A percentile compares a stretch with the other conserved stretches of the same genome.
These are phyloP conservation scores for Sanghuangporus baumii DNA, from an alignment of 1,284 basidiomycete genomes.

Conservation along the genomic window DNA sequence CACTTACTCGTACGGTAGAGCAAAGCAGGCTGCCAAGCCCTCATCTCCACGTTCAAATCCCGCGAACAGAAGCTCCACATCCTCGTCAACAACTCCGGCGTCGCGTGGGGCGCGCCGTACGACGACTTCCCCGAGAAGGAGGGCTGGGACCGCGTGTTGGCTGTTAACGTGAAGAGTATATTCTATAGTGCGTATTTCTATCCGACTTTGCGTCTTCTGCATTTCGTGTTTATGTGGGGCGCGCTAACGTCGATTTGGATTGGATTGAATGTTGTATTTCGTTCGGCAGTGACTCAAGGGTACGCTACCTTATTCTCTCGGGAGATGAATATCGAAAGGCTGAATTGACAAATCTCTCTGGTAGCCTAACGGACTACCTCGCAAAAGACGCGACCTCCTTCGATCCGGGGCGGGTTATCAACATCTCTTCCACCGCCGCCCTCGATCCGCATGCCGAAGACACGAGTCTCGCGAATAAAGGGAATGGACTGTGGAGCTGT, in stretches of 20 bases:
- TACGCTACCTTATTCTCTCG: slow-evolving; percentile 25
- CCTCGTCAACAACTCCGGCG: slow-evolving; percentile 77
- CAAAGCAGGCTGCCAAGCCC: slow-evolving; percentile 76
- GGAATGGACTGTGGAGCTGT: slow-evolving; percentile 80
- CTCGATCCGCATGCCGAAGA: slow-evolving; percentile 48
- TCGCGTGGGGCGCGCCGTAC: slow-evolving; percentile 75
- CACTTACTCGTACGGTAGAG: slow-evolving; percentile 34
- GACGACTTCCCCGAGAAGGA: slow-evolving; percentile 70
- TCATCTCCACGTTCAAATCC: slow-evolving; percentile 64
- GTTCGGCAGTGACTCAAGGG: slow-evolving; percentile 57
- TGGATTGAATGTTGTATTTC: not conserved
- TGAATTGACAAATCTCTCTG: not conserved
- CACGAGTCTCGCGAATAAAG: slow-evolving; percentile 44
- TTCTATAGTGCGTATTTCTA: slow-evolving; percentile 55
- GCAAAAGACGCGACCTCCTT: slow-evolving; percentile 58
- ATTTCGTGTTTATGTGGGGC: not conserved
- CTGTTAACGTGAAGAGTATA: slow-evolving; percentile 75
- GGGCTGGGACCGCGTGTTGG: slow-evolving; percentile 82
- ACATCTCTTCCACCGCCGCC: slow-evolving; percentile 74
- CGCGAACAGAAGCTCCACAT: slow-evolving; percentile 70
- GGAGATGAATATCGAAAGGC: not conserved
- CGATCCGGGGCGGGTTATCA: slow-evolving; percentile 74
- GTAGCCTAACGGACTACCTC: slow-evolving; percentile 57
- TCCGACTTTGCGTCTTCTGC: not conserved
- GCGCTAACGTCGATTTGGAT: not conserved